Conservation (phyloP, 768 basidiomycete species). For the Lanmaoa rubissima region DNA sequence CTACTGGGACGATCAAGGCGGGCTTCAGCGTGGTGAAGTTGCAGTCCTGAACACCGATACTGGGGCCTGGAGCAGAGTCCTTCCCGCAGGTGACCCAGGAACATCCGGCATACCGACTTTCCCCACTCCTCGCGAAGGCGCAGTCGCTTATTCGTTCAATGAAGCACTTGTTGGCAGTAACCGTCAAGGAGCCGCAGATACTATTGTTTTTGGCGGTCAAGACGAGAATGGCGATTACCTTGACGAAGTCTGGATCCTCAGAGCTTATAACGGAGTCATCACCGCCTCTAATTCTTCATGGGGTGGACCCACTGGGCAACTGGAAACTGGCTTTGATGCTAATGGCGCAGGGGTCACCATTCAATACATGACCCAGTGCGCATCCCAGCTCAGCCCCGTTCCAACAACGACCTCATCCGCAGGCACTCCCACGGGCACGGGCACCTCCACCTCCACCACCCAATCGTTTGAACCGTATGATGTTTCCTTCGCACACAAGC, state of each 20-base stretch:
- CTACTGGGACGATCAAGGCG: slow-evolving; percentile 64
- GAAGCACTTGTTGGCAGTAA: slow-evolving; percentile 55
- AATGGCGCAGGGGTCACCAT: slow-evolving; percentile 65
- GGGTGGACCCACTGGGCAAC: slow-evolving; percentile 65
- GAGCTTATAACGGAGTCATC: slow-evolving; percentile 65
- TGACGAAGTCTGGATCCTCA: slow-evolving; percentile 74
- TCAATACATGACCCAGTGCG: slow-evolving; percentile 61
- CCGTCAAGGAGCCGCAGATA: slow-evolving; percentile 55
- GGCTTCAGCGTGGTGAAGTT: slow-evolving; percentile 67
- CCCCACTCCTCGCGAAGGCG: slow-evolving; percentile 71
- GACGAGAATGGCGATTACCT: slow-evolving; percentile 65
- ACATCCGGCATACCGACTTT: slow-evolving; percentile 43
- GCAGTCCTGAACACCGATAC: slow-evolving; percentile 61
- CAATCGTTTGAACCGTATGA: slow-evolving; percentile 34
- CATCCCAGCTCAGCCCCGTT: slow-evolving; percentile 35
- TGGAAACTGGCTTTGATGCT: slow-evolving; percentile 63
- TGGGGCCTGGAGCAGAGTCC: slow-evolving; percentile 66
- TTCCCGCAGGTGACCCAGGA: slow-evolving; percentile 74
- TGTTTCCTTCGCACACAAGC: slow-evolving; percentile 47
- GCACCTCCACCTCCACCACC: slow-evolving; percentile 13
- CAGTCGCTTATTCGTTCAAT: slow-evolving; percentile 56
- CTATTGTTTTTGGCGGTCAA: slow-evolving; percentile 75
- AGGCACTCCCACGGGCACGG: slow-evolving; percentile 10
- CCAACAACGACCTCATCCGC: slow-evolving; percentile 25
- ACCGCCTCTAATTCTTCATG: slow-evolving; percentile 54